These are phyloP conservation scores for Exophiala lecanii-corni DNA, from an alignment of 2,329 filamentous ascomycete genomes.

Conservation along the genomic window DNA sequence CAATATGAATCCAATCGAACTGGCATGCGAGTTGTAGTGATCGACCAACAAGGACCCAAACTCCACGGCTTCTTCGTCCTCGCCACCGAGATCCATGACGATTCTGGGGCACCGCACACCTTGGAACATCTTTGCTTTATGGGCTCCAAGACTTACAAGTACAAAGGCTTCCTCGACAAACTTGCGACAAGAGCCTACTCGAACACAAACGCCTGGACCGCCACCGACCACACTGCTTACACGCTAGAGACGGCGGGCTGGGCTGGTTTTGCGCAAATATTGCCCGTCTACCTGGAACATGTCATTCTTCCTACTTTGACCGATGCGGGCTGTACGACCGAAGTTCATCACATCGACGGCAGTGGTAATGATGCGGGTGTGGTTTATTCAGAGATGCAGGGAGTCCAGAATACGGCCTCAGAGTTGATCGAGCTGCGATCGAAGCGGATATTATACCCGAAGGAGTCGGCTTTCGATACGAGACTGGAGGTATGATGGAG, in stretches of 20 bases:
- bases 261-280: conserved; percentile 91
- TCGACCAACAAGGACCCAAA: conserved; percentile 91
- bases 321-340: conserved; percentile 87
- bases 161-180: conserved; percentile 93
- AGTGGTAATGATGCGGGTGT: conserved; percentile 92
- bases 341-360: conserved; percentile 93
- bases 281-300: conserved; percentile 94
- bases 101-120: conserved; percentile 86
- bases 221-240: conserved; percentile 93
- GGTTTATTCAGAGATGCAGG: conserved; percentile 99
- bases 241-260: conserved; percentile 92
- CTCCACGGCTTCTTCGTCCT: conserved; percentile 91
- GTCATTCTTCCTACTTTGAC: conserved; percentile 86
- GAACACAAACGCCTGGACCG: conserved; percentile 93
- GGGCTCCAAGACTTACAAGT: conserved; percentile 88
- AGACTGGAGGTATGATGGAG: conserved; percentile 97
- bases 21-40: conserved; percentile 89
- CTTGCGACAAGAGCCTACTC: conserved; percentile 91
- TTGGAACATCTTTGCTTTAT: conserved; percentile 81
- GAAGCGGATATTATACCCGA: conserved; percentile 76
- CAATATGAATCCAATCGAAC: conserved; percentile 95
- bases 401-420: conserved; percentile 74
- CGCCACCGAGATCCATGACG: conserved; percentile 95
- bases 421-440: conserved; percentile 86
- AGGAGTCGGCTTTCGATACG: conserved; percentile 87